Base-by-base conservation (phyloP, 345 rosid genomes). In the Acer campestre region DNA sequence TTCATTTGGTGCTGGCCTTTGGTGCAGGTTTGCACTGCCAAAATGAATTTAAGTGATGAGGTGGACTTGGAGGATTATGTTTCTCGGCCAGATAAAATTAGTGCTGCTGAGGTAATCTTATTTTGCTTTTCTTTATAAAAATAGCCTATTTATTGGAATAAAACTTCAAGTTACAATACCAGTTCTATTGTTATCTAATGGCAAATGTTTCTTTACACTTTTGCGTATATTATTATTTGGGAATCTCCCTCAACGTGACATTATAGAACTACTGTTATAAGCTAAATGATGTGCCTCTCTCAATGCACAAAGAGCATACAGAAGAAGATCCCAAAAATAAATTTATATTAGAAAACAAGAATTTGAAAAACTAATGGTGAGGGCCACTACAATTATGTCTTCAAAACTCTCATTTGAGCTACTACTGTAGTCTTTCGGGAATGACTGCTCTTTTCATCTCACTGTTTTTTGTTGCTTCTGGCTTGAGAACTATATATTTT, bases 51-150 rank as follows among this genome's bases (percentile, higher is more conserved):
- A 56, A 72, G 99, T 73, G 99, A 96, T 79, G 98, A 96, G 91
- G 98, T 92, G 71, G 99, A 96, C 85, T 85, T 96, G 90, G 99
- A 96, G 82, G 99, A 96, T 89, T 96, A 92, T 83, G 98, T 96
- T 74, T 96, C 98, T 79, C 89, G 98, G 22, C 99, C 99, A 10
- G 99, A 96, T 81, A 96, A 94, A 90, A 96, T 96, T 74, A 96
- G 99, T 77, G 99, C 99, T 86, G 98, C 99, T 56, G 99, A 96
- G 97, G 99, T 96, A 78, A 72, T 94, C 88, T 74, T 61, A 25
- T 35, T 67, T 82, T 73, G 6, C 77, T 61, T 79, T 20, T 61
- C 77, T 1, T 73, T 42, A 1, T 65, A 40, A 42, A 1, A 7
- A 20, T 27, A 63, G 6, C 22, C 68, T 25, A 27, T 38, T 11